Conservation (phyloP, 257 asterid genomes). For the Solanum piurae region DNA sequence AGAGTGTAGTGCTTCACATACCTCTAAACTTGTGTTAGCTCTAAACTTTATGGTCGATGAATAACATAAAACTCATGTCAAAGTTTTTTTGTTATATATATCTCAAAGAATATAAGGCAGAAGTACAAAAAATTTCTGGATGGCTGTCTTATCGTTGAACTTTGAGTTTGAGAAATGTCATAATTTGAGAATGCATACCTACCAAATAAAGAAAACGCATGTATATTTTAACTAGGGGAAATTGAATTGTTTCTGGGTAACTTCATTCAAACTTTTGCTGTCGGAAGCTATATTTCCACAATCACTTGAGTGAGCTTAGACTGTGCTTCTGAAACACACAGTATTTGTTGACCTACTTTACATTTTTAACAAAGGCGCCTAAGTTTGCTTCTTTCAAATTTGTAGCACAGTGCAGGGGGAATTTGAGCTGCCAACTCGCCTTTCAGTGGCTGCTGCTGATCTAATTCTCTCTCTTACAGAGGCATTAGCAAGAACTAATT, state of each 20-base stretch:
- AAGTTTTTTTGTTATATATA: background rate
- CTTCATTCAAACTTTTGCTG: background rate
- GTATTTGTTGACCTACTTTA: background rate
- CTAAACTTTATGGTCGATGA: background rate
- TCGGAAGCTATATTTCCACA: background rate
- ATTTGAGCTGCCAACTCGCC: conserved; percentile 92
- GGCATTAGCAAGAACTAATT: conserved; percentile 49
- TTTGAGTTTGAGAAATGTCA: background rate
- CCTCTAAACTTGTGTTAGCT: background rate
- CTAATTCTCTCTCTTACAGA: conserved; percentile 55
- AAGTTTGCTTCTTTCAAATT: conserved; percentile 14
- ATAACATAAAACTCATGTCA: background rate
- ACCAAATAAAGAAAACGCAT: background rate
- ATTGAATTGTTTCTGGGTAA: background rate
- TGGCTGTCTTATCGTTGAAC: background rate
- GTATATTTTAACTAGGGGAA: background rate
- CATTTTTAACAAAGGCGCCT: background rate
- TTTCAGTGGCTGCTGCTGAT: conserved; percentile 88
- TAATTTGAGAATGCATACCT: background rate
- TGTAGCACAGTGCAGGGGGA: conserved; percentile 68
- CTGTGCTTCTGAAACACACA: background rate
- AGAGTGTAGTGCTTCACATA: background rate
- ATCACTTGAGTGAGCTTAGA: background rate
- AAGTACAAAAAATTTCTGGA: background rate
- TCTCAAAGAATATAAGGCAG: background rate